Evolutionary conservation across 345 rosid species (phyloP).

Genomic region (Garcia nutans): DNA sequence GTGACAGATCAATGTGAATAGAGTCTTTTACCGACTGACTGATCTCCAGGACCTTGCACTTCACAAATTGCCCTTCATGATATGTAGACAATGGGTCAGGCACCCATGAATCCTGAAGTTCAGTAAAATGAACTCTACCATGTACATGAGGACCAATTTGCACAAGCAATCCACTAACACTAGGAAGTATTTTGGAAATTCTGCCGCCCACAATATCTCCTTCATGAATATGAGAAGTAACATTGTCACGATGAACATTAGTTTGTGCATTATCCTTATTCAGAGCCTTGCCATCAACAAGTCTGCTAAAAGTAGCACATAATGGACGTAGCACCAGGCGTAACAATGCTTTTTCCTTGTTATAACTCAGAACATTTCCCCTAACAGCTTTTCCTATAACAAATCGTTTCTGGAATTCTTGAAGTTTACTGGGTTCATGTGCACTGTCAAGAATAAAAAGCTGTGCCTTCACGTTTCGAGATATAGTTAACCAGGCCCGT

Average conservation of each 20-base stretch:
- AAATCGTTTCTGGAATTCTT: conserved; percentile 59
- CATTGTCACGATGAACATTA: conserved; percentile 37
- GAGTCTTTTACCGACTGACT: conserved; percentile 58
- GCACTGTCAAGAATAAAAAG: conserved; percentile 75
- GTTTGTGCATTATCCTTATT: conserved; percentile 24
- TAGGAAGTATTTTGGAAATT: conserved; percentile 69
- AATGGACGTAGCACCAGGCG: conserved; percentile 68
- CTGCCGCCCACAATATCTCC: conserved; percentile 87
- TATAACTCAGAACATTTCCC: conserved; percentile 61
- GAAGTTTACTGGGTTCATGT: conserved; percentile 68
- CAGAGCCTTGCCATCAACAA: conserved; percentile 23
- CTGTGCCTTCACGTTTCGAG: conserved; percentile 69
- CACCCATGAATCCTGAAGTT: conserved; percentile 69
- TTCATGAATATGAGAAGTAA: conserved; percentile 52
- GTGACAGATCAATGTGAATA: conserved; percentile 70
- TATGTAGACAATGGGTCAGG: conserved; percentile 68
- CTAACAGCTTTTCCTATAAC: conserved; percentile 61
- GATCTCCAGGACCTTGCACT: conserved; percentile 87
- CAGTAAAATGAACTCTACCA: conserved; percentile 91
- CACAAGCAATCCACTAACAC: conserved; percentile 80
- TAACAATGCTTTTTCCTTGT: conserved; percentile 60
- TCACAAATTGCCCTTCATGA: conserved; percentile 80
- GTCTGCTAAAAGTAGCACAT: conserved; percentile 22
- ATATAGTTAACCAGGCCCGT: conserved; percentile 80
- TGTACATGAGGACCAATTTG: conserved; percentile 74